Percentiles rank a stretch among this genome's conserved stretches.
phyloP scores from a whole-genome alignment of 306 rosid species.

The Cucumis hystrix region DNA sequence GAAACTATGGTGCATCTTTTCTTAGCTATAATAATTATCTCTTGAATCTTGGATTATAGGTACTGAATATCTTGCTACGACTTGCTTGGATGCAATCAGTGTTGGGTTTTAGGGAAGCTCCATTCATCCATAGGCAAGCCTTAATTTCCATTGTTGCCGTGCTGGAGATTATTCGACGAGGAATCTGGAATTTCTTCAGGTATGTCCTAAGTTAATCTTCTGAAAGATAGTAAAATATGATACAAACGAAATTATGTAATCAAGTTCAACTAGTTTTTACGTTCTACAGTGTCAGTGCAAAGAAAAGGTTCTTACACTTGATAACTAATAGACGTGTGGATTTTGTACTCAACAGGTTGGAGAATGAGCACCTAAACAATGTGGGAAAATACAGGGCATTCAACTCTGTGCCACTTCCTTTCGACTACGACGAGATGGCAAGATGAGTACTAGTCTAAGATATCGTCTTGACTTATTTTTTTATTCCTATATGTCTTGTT shows the following conservation, averaged over 20 bases:
- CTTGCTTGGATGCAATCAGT: slow-evolving; percentile 78
- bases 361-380: slow-evolving; percentile 64
- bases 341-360: slow-evolving; percentile 24
- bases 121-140: slow-evolving; percentile 50
- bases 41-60: slow-evolving; percentile 24
- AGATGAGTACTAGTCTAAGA: background rate
- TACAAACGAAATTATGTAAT: background rate
- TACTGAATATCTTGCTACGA: slow-evolving; percentile 46
- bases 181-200: slow-evolving; percentile 91
- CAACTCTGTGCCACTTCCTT: slow-evolving; percentile 69
- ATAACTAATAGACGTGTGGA: background rate
- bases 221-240: background rate
- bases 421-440: slow-evolving; percentile 26
- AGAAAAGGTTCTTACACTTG: background rate
- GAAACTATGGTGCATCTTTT: background rate
- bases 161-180: slow-evolving; percentile 72
- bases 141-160: slow-evolving; percentile 44
- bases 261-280: background rate
- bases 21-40: background rate
- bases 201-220: slow-evolving; percentile 1
- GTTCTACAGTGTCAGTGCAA: background rate
- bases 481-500: background rate
- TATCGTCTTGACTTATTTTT: background rate
- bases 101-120: slow-evolving; percentile 31
- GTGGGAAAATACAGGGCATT: slow-evolving; percentile 66